phyloP scores from a whole-genome alignment of 805 yeast species.

The Wickerhamiella nectarea region DNA sequence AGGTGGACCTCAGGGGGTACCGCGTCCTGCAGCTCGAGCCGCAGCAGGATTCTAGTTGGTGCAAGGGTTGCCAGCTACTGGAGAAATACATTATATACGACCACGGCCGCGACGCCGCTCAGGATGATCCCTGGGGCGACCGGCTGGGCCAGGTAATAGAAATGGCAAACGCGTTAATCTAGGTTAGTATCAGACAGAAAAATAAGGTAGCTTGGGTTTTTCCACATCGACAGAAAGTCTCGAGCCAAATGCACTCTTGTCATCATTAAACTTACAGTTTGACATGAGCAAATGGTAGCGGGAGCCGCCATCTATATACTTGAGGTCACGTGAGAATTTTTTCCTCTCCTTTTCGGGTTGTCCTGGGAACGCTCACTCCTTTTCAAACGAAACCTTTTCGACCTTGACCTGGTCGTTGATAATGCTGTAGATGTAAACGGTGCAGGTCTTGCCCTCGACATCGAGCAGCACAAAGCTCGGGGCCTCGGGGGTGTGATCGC shows the following conservation, averaged over 20 bases:
- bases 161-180: background rate
- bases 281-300: background rate
- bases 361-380: constrained; percentile 22
- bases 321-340: constrained; percentile 5
- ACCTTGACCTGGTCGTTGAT: constrained; percentile 77
- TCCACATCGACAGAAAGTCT: constrained; percentile 94
- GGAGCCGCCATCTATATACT: background rate
- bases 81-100: constrained; percentile 6
- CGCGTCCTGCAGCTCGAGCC: constrained; percentile 13
- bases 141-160: constrained; percentile 12
- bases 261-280: constrained; percentile 47
- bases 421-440: constrained; percentile 72
- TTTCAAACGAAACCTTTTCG: constrained; percentile 64
- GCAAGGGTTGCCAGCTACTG: constrained; percentile 8
- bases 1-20: constrained; percentile 15
- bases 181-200: constrained; percentile 39
- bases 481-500: constrained; percentile 47
- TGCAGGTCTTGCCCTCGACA: constrained; percentile 64
- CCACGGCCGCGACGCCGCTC: constrained; percentile 4
- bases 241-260: constrained; percentile 99
- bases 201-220: constrained; percentile 94
- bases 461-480: constrained; percentile 88
- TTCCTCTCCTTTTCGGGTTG: background rate
- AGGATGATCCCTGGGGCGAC: constrained; percentile 7
- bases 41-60: constrained; percentile 9